phyloP scores from a whole-genome alignment of 768 basidiomycete genomes.

The Leccinum fibrillosum region DNA sequence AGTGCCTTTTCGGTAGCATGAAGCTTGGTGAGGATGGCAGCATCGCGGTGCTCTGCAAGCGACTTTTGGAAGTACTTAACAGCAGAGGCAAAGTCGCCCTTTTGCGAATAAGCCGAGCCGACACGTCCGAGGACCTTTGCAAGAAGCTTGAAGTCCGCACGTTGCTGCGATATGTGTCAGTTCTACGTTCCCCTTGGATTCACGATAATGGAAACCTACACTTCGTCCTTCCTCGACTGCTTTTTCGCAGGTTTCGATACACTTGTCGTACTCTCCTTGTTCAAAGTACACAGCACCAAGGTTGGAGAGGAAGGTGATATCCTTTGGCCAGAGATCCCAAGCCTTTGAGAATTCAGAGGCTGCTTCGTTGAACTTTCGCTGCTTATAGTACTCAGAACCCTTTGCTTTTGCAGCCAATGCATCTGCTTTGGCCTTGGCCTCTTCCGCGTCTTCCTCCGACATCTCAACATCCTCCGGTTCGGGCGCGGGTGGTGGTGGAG shows the following conservation, averaged over 20 bases:
- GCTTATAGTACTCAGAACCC: slow-evolving; percentile 83
- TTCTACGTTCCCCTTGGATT: not conserved
- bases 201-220: slow-evolving; percentile 36
- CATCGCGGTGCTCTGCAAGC: slow-evolving; percentile 93
- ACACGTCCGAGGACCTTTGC: slow-evolving; percentile 93
- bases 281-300: slow-evolving; percentile 90
- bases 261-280: slow-evolving; percentile 86
- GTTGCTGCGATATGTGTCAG: slow-evolving; percentile 38
- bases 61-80: slow-evolving; percentile 94
- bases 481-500: slow-evolving; percentile 38
- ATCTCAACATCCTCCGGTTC: slow-evolving; percentile 61
- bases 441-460: slow-evolving; percentile 59
- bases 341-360: slow-evolving; percentile 76
- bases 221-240: slow-evolving; percentile 94
- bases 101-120: slow-evolving; percentile 81
- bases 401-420: slow-evolving; percentile 78
- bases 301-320: slow-evolving; percentile 92
- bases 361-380: slow-evolving; percentile 77
- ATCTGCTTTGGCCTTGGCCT: slow-evolving; percentile 69
- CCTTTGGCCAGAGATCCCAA: slow-evolving; percentile 92
- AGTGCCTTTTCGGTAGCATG: slow-evolving; percentile 78
- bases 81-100: slow-evolving; percentile 69
- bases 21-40: slow-evolving; percentile 87
- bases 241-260: slow-evolving; percentile 89
- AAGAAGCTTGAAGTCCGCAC: slow-evolving; percentile 92